Base-by-base conservation (phyloP, 78 protist species). In the Dictyostelium citrinum region DNA sequence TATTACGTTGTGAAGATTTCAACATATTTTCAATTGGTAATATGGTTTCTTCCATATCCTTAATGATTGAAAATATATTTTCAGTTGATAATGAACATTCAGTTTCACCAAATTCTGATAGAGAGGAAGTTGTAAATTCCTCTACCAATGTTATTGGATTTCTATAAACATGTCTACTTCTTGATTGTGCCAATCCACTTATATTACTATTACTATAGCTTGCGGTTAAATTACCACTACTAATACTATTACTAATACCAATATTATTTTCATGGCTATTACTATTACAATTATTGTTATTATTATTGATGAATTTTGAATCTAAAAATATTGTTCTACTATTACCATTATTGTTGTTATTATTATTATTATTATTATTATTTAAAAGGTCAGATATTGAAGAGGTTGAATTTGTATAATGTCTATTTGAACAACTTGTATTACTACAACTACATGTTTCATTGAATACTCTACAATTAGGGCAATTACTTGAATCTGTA, bases 101-200 rank as follows among this genome's bases (percentile, higher is more conserved):
- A 67, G 70, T 88, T 20, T 75, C 79, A 33, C 41, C 60, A 82
- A 58, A 82, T 22, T 60, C 80, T 29, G 85, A 88, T 27, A 78
- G 20, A 16, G 85, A 68, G 16, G 93, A 39, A 8, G 91, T 43
- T 33, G 77, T 31, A 67, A 61, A 88, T 67, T 88, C 93, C 58
- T 88, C 93, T 7, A 88, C 93, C 37, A 88, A 68, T 17, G 93
- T 88, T n/a, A 88, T 68, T 61, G 93, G 93, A 49, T 84, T 84
- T 76, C 93, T 35, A 33, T 61, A 72, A 5, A 80, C 43, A 33
- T 80, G 43, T 11, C 31, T 55, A n/a, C 24, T 35, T 55, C 49
- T 55, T 35, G 83, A 49, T 35, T n/a, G 20, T n/a, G 60, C 2
- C 5, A 64, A 64, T 64, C 72, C 72, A 27, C 17, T 64, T 8